A percentile compares a stretch with the other conserved stretches of the same genome.
Evolutionary conservation across 2,329 filamentous ascomycete species (phyloP).

Genomic region (Hypomyces perniciosus): DNA sequence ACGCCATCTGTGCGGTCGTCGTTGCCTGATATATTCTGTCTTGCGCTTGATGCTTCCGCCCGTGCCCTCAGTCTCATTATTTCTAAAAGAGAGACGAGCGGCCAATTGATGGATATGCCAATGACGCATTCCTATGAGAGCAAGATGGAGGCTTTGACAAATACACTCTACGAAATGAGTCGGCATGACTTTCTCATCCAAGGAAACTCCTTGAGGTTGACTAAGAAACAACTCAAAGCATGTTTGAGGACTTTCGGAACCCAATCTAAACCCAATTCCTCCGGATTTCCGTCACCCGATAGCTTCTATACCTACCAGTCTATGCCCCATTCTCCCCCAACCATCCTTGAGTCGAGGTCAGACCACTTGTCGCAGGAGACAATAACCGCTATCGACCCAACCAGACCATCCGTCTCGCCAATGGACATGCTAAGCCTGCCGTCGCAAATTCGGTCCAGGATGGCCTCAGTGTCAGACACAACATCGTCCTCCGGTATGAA

Average conservation of each 20-base stretch:
- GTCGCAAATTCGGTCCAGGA: slow-evolving; percentile 10
- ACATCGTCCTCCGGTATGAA: slow-evolving; percentile 13
- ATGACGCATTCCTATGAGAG: slow-evolving; percentile 20
- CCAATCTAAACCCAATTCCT: slow-evolving; percentile 14
- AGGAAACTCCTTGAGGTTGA: slow-evolving; percentile 16
- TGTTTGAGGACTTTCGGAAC: slow-evolving; percentile 19
- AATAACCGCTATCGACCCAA: slow-evolving; percentile 11
- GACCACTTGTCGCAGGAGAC: slow-evolving; percentile 15
- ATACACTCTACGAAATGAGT: slow-evolving; percentile 22
- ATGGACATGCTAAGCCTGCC: slow-evolving; percentile 13
- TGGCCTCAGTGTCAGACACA: slow-evolving; percentile 16
- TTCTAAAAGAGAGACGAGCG: slow-evolving; percentile 13
- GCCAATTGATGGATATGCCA: slow-evolving; percentile 16
- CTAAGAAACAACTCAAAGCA: slow-evolving; percentile 26
- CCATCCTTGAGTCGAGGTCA: slow-evolving; percentile 6
- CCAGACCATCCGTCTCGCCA: slow-evolving; percentile 14
- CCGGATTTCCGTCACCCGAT: slow-evolving; percentile 12
- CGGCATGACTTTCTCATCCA: slow-evolving; percentile 25
- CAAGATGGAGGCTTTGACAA: slow-evolving; percentile 20
- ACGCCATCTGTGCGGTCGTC: slow-evolving; percentile 19
- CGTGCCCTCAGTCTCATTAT: slow-evolving; percentile 23
- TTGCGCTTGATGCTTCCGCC: slow-evolving; percentile 28
- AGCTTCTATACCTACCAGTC: slow-evolving; percentile 13
- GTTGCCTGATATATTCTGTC: slow-evolving; percentile 23
- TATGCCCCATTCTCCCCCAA: slow-evolving; percentile 16